Conservation (phyloP, 2,329 filamentous ascomycete species). For the Celoporthe dispersa region DNA sequence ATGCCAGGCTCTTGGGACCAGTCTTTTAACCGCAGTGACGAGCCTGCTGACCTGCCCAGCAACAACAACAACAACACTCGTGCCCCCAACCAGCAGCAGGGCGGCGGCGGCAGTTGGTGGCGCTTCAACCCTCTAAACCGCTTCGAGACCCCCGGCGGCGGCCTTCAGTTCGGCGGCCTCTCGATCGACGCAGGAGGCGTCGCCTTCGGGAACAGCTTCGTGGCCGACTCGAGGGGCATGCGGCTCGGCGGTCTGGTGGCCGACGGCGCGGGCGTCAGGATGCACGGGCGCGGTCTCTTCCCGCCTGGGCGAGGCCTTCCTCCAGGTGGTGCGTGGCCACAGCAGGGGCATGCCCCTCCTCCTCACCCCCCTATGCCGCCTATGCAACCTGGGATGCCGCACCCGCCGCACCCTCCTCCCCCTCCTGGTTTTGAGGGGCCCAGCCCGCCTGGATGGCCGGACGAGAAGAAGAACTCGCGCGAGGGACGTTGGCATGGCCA, state of each 20-base stretch:
- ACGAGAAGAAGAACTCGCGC: conserved; percentile 17
- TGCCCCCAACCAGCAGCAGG: conserved; percentile 22
- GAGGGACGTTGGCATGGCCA: conserved; percentile 1
- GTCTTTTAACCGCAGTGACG: conserved; percentile 35
- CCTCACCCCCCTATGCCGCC: conserved; percentile 7
- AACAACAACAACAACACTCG: not conserved
- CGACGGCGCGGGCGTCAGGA: conserved; percentile 45
- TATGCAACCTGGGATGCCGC: not conserved
- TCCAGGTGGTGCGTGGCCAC: not conserved
- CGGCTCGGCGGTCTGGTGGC: conserved; percentile 50
- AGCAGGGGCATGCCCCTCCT: not conserved
- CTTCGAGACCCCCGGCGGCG: conserved; percentile 26
- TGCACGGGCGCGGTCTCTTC: conserved; percentile 21
- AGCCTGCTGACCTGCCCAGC: not conserved
- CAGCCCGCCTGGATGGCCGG: not conserved
- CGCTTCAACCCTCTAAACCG: conserved; percentile 31
- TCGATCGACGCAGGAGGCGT: conserved; percentile 49
- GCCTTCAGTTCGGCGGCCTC: conserved; percentile 45
- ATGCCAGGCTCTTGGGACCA: conserved; percentile 42
- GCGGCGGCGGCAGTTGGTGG: conserved; percentile 24
- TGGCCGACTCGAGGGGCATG: conserved; percentile 50
- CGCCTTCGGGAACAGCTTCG: conserved; percentile 47
- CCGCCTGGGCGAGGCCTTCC: conserved; percentile 1
- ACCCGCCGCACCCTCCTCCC: conserved; percentile 18
- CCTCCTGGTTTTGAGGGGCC: conserved; percentile 13